phyloP scores from a whole-genome alignment of 371 early-diverging fungal genomes.

The Lichtheimia ornata region DNA sequence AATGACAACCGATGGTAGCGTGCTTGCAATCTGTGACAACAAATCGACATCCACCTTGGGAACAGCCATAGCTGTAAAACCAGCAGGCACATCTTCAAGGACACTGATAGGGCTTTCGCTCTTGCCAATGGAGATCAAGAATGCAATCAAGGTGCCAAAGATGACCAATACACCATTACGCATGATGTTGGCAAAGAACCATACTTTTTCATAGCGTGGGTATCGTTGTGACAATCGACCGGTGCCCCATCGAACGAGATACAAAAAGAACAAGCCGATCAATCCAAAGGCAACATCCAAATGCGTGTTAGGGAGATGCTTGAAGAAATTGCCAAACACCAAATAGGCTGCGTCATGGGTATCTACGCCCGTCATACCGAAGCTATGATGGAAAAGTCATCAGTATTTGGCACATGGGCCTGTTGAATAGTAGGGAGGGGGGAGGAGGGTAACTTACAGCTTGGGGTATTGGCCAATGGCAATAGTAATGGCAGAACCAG shows the following conservation, averaged over 20 bases:
- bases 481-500: constrained; percentile 76
- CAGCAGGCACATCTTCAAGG: constrained; percentile 69
- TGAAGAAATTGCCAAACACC: constrained; percentile 57
- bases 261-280: constrained; percentile 41
- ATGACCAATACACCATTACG: constrained; percentile 51
- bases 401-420: background rate
- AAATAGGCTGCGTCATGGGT: constrained; percentile 59
- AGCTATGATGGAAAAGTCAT: constrained; percentile 7
- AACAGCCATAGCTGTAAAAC: constrained; percentile 59
- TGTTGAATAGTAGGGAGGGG: background rate
- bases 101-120: constrained; percentile 49
- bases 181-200: constrained; percentile 54
- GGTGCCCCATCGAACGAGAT: constrained; percentile 37
- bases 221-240: constrained; percentile 33
- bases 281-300: constrained; percentile 57
- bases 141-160: constrained; percentile 45
- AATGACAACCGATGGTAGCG: constrained; percentile 65
- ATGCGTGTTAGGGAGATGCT: constrained; percentile 40
- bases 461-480: constrained; percentile 65
- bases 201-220: constrained; percentile 37
- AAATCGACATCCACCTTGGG: constrained; percentile 45
- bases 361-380: constrained; percentile 70
- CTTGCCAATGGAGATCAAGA: constrained; percentile 40
- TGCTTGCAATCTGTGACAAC: constrained; percentile 45
- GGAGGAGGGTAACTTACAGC: constrained; percentile 6